phyloP scores from a whole-genome alignment of 1,284 basidiomycete genomes.

The Mrakiaceae sp. region DNA sequence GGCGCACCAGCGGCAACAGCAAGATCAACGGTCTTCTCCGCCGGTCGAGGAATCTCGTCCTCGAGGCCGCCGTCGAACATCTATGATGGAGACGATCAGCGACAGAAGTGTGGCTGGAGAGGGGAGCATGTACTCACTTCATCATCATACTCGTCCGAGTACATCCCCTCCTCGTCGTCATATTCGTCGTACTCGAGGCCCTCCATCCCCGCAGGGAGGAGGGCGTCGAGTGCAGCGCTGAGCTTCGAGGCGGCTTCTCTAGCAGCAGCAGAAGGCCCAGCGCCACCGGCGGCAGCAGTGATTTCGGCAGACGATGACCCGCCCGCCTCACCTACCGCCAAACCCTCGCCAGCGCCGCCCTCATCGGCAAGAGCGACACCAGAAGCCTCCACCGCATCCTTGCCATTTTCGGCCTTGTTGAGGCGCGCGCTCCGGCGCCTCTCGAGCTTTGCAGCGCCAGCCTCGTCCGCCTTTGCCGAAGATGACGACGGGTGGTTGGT shows the following conservation, averaged over 20 bases:
- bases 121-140: conserved; percentile 36
- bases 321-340: not conserved
- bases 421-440: conserved; percentile 72
- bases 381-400: conserved; percentile 32
- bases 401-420: conserved; percentile 43
- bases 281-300: conserved; percentile 8
- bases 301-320: conserved; percentile 15
- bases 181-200: conserved; percentile 40
- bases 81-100: conserved; percentile 18
- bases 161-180: conserved; percentile 58
- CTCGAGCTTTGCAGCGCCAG: conserved; percentile 11
- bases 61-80: conserved; percentile 50
- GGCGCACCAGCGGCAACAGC: conserved; percentile 62
- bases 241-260: conserved; percentile 1
- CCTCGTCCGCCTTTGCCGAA: no score
- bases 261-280: not conserved
- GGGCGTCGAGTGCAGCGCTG: not conserved
- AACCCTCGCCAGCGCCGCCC: not conserved
- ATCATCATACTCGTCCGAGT: conserved; percentile 63
- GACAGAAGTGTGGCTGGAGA: not conserved
- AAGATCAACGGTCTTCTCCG: conserved; percentile 75
- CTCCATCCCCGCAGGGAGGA: conserved; percentile 4
- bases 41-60: conserved; percentile 38
- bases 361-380: conserved; percentile 23
- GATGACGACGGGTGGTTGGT: no score